Conservation (phyloP, 129 eudicot genomes). For the Centrapalus pauciflorus region DNA sequence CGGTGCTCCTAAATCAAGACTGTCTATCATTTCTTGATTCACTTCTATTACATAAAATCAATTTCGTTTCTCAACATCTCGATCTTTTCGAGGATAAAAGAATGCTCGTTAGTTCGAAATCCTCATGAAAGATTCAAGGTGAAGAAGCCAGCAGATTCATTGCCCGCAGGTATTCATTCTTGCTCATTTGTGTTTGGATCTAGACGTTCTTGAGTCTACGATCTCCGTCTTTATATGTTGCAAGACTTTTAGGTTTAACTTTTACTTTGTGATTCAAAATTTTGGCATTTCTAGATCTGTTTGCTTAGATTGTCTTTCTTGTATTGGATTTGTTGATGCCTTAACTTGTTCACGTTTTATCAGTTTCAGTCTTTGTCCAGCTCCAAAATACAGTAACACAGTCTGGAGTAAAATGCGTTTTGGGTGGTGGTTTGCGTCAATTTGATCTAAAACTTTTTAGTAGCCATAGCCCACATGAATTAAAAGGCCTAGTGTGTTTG, state of each 20-base stretch:
- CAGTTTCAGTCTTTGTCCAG: no score
- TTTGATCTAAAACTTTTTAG: no score
- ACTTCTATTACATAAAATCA: neutral
- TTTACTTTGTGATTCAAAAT: neutral
- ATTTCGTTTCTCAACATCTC: neutral
- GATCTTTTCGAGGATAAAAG: no score
- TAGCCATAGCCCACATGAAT: no score
- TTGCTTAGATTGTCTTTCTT: neutral
- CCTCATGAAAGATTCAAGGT: conserved; percentile 9
- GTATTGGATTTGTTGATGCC: neutral
- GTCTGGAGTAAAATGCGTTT: no score
- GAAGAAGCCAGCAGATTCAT: neutral
- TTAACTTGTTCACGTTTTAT: no score
- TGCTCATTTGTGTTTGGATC: conserved; percentile 6
- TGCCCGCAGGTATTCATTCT: neutral
- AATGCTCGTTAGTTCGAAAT: neutral
- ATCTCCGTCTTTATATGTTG: neutral
- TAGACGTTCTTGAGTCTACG: conserved; percentile 6
- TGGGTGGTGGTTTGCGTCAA: no score
- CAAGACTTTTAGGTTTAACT: neutral
- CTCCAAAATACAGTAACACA: no score
- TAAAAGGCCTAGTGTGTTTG: no score
- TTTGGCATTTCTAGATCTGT: neutral
- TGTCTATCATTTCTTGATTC: neutral
- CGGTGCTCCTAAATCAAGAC: neutral